phyloP scores from a whole-genome alignment of 2,329 filamentous ascomycete species.

The Aspergillus vadensis region DNA sequence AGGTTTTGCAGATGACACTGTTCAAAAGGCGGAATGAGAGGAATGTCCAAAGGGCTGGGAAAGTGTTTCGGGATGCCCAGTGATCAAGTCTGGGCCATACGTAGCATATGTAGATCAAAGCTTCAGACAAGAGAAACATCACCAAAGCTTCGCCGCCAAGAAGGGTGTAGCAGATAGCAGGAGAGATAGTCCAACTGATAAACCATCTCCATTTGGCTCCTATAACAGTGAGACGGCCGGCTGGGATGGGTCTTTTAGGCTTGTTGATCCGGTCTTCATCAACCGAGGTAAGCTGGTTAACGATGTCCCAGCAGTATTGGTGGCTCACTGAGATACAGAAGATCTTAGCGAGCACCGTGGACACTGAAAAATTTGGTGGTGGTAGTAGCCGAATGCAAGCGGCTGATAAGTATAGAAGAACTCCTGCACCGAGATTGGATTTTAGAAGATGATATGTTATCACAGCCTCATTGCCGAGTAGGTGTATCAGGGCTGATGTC shows the following conservation, averaged over 20 bases:
- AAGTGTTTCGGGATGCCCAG: conserved; percentile 12
- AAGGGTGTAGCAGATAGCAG: background rate
- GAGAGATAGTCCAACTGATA: background rate
- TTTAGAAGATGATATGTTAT: background rate
- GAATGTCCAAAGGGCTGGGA: conserved; percentile 10
- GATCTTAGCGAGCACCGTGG: background rate
- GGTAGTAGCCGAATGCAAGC: background rate
- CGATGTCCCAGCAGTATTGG: conserved; percentile 7
- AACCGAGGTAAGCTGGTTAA: conserved; percentile 9
- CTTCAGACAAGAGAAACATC: conserved; percentile 1
- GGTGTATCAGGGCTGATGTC: background rate
- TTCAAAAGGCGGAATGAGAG: conserved; percentile 13
- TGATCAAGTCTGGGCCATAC: conserved; percentile 12
- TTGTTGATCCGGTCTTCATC: conserved; percentile 7
- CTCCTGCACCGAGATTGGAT: background rate
- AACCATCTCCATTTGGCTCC: background rate
- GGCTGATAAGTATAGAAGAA: background rate
- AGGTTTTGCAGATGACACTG: background rate
- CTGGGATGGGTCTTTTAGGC: conserved; percentile 5
- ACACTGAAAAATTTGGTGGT: background rate
- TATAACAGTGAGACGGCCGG: background rate
- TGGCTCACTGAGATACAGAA: background rate
- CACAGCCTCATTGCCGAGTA: background rate
- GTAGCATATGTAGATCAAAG: conserved; percentile 11
- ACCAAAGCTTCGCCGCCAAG: background rate